Evolutionary conservation across 164 flowering plant species (phyloP).

Genomic region (Echeveria elegans): DNA sequence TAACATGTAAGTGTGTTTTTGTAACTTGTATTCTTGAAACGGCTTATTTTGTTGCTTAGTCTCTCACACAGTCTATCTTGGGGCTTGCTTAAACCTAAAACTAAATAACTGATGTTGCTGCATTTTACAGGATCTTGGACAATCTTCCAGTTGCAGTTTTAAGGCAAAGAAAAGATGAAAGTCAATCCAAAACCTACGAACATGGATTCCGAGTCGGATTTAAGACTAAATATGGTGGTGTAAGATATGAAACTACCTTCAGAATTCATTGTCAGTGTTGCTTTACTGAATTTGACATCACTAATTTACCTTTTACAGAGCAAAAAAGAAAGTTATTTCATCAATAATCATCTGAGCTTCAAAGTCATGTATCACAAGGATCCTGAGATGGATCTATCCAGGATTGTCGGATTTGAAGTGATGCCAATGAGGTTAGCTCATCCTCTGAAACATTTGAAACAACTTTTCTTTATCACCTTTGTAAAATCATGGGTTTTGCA

Average conservation of each 20-base stretch:
- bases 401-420: slow-evolving; percentile 65
- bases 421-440: slow-evolving; percentile 23
- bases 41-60: too few relatives aligned
- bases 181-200: slow-evolving; percentile 49
- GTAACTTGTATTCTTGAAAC: not conserved
- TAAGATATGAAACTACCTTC: slow-evolving; percentile 15
- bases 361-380: slow-evolving; percentile 56
- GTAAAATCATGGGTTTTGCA: not conserved
- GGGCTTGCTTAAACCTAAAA: not conserved
- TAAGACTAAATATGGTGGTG: slow-evolving; percentile 40
- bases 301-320: slow-evolving; percentile 21
- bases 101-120: not conserved
- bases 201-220: slow-evolving; percentile 87
- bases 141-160: slow-evolving; percentile 90
- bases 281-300: not conserved
- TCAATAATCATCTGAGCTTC: slow-evolving; percentile 56
- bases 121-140: slow-evolving; percentile 42
- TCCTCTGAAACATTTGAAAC: not conserved
- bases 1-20: slow-evolving; percentile 1
- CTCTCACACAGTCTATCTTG: too few relatives aligned
- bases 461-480: not conserved
- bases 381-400: slow-evolving; percentile 39
- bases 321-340: slow-evolving; percentile 45
- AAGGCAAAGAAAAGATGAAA: slow-evolving; percentile 68
- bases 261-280: not conserved